phyloP scores from a whole-genome alignment of 148 eudicot genomes.

The Cornus florida region DNA sequence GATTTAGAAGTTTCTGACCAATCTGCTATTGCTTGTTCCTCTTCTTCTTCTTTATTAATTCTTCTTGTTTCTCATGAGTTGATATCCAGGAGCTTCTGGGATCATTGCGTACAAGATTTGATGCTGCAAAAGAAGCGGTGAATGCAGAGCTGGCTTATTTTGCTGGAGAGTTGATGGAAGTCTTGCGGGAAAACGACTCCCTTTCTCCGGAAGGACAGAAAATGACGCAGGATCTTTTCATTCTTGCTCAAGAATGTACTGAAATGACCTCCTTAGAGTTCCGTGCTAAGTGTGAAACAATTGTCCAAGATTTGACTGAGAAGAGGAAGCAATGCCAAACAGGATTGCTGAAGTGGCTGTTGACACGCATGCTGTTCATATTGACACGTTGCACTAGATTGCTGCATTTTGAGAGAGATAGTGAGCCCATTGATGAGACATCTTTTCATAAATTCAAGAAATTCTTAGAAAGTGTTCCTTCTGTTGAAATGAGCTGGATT shows the following conservation, averaged over 20 bases:
- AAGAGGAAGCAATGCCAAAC: conserved; percentile 54
- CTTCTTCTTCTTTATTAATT: background rate
- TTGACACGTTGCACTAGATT: conserved; percentile 68
- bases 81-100: conserved; percentile 53
- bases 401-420: conserved; percentile 64
- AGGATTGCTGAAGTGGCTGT: conserved; percentile 49
- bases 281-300: conserved; percentile 49
- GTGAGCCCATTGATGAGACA: conserved; percentile 42
- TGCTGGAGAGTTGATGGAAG: conserved; percentile 39
- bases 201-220: conserved; percentile 33
- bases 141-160: conserved; percentile 53
- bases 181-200: conserved; percentile 34
- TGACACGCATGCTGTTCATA: conserved; percentile 64
- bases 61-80: conserved; percentile 5
- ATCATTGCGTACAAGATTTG: conserved; percentile 52
- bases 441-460: conserved; percentile 47
- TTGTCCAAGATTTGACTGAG: conserved; percentile 57
- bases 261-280: conserved; percentile 46
- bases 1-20: background rate
- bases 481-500: conserved; percentile 52
- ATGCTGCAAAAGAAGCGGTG: conserved; percentile 61
- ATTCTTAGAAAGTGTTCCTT: conserved; percentile 53
- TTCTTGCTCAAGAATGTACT: conserved; percentile 40
- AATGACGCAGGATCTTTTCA: conserved; percentile 48
- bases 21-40: background rate